phyloP scores from a whole-genome alignment of 179 eudicot genomes.

The Spinacia oleracea region DNA sequence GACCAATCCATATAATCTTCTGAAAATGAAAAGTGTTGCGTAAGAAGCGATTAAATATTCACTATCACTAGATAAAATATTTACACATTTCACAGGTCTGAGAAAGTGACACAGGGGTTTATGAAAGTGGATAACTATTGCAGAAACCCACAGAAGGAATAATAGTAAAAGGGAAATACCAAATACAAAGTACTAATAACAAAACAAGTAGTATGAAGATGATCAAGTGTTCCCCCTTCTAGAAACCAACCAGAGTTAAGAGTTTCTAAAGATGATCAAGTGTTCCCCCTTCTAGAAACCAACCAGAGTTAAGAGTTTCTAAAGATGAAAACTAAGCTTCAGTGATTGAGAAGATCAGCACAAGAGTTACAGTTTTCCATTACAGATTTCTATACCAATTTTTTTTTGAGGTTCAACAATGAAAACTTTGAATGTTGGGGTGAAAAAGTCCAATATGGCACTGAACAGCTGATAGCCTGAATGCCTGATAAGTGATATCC shows the following conservation, averaged over 20 bases:
- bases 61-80: not conserved
- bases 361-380: not conserved
- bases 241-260: not conserved
- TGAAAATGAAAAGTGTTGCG: slow-evolving; percentile 32
- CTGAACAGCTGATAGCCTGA: not conserved
- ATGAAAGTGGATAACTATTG: not conserved
- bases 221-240: not conserved
- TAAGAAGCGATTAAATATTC: slow-evolving; percentile 7
- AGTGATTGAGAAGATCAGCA: not conserved
- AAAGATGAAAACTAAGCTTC: not conserved
- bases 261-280: not conserved
- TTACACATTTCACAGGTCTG: not conserved
- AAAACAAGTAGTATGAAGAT: not conserved
- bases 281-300: not conserved
- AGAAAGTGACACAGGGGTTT: not conserved
- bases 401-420: not conserved
- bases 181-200: not conserved
- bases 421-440: not conserved
- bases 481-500: no score
- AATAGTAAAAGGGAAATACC: not conserved
- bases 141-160: not conserved
- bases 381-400: not conserved
- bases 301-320: not conserved
- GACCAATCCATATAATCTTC: slow-evolving; percentile 84
- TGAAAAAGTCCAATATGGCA: not conserved